A percentile compares a stretch with the other conserved stretches of the same genome.
These are phyloP conservation scores for Xylariaceae sp. DNA, from an alignment of 2,329 filamentous ascomycete species.

Conservation along the genomic window DNA sequence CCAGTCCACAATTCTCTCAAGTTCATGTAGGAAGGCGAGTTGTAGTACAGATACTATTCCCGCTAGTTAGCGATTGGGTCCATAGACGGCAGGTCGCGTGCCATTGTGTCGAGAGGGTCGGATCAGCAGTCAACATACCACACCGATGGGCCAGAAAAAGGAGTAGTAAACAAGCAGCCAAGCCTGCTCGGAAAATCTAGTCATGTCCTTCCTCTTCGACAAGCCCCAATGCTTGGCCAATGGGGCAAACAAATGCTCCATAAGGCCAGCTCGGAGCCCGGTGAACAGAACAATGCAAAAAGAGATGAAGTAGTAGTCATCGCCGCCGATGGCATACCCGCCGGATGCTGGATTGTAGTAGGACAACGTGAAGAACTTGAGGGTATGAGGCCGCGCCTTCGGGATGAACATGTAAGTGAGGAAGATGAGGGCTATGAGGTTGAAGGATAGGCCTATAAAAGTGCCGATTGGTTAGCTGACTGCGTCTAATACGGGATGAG, in stretches of 20 bases:
- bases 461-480: slow-evolving; percentile 16
- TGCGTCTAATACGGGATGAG: slow-evolving; percentile 2
- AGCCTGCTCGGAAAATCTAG: slow-evolving; percentile 88
- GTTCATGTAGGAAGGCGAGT: slow-evolving; percentile 73
- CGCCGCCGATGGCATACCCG: slow-evolving; percentile 68
- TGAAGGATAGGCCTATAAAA: slow-evolving; percentile 71
- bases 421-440: slow-evolving; percentile 75
- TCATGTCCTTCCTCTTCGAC: slow-evolving; percentile 66
- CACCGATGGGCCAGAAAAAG: slow-evolving; percentile 75
- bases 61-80: slow-evolving; percentile 1
- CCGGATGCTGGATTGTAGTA: slow-evolving; percentile 68
- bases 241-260: slow-evolving; percentile 83
- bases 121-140: slow-evolving; percentile 51
- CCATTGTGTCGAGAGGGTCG: neutral
- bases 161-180: slow-evolving; percentile 84
- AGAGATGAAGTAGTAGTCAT: slow-evolving; percentile 72
- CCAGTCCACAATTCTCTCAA: slow-evolving; percentile 73
- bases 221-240: slow-evolving; percentile 69
- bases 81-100: slow-evolving; percentile 10
- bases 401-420: slow-evolving; percentile 80
- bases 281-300: slow-evolving; percentile 83
- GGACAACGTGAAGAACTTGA: slow-evolving; percentile 81
- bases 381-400: slow-evolving; percentile 69
- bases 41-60: slow-evolving; percentile 68
- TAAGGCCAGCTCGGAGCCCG: slow-evolving; percentile 72